Evolutionary conservation across 177 flowering plant species (phyloP).

Genomic region (Vitis hybrid): DNA sequence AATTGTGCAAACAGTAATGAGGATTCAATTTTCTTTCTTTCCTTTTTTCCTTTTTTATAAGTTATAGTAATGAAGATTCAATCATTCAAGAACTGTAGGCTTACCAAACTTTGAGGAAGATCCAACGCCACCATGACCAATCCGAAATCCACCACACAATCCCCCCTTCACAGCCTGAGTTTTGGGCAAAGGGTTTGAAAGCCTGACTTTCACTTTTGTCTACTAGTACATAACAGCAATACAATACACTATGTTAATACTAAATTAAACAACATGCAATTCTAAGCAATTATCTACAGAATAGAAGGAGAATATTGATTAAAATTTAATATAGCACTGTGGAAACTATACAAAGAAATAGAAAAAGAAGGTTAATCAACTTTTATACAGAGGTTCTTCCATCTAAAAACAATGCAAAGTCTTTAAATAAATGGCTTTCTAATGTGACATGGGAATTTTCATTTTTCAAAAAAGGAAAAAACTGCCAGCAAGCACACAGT

Average conservation of each 20-base stretch:
- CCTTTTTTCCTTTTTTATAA: no score
- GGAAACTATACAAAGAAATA: neutral
- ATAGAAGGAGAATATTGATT: neutral
- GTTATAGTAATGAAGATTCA: neutral
- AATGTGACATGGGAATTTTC: neutral
- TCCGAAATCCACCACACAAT: slow-evolving; percentile 74
- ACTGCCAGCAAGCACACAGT: neutral
- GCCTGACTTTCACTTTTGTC: slow-evolving; percentile 68
- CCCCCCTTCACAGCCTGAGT: slow-evolving; percentile 85
- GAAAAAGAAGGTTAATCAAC: neutral
- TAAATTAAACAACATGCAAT: neutral
- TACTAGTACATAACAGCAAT: slow-evolving; percentile 19
- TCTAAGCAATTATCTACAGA: no score
- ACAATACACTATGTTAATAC: slow-evolving; percentile 3
- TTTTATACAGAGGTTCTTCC: neutral
- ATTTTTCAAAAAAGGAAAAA: neutral
- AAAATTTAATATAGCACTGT: neutral
- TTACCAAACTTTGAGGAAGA: slow-evolving; percentile 41
- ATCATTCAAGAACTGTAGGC: neutral
- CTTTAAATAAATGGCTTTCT: neutral
- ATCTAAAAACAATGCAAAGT: neutral
- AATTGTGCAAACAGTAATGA: neutral
- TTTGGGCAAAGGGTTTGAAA: slow-evolving; percentile 80
- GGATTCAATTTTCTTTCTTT: neutral
- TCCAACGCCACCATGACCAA: slow-evolving; percentile 41